Evolutionary conservation across 257 asterid genomes (phyloP), one percentile per base, ranked within the genome.

Genomic region (Rubia yunnanensis): DNA sequence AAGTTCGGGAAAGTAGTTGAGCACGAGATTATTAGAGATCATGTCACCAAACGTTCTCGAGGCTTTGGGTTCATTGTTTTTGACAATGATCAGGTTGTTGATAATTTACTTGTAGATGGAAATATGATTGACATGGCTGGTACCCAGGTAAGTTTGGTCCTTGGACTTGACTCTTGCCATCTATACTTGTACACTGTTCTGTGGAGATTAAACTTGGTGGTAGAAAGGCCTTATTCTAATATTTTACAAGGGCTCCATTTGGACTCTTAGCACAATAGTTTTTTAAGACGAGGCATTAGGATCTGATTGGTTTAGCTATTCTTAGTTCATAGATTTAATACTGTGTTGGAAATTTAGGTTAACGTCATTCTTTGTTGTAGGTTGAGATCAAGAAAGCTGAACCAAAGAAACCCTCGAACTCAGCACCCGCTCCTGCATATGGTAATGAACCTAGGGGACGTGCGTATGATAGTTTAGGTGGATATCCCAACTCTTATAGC

Each of bases 341-440:
- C 70, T 77, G 79, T 80, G 85, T 75, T 69, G 73, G 70, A 79
- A 80, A 76, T 77, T 82, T 90, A 86, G 97, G 97, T 91, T 86
- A 81, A 92, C 90, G 70, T 89, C 91, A 84, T 92, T 87, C 90
- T 92, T 84, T 92, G 86, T 83, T 92, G 98, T 89, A 92, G 98
- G 98, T 92, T 89, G 98, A 92, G 96, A 78, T 89, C 92, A 92
- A 92, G 98, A 92, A 89, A 79, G 98, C 98, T 60, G 96, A 92
- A 89, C 98, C 96, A 84, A 92, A 92, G 96, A 92, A 89, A 92
- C 95, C 98, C 82, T 92, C 98, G 76, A 92, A 85, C 95, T 88
- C 91, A 57, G 85, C 85, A 52, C 86, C 88, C 61, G 86, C 79
- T 72, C 87, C 95, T 67, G 88, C 95, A 30, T 89, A 87, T 66